Base-by-base conservation (phyloP, 2,329 filamentous ascomycete genomes). In the Neonectria hederae region DNA sequence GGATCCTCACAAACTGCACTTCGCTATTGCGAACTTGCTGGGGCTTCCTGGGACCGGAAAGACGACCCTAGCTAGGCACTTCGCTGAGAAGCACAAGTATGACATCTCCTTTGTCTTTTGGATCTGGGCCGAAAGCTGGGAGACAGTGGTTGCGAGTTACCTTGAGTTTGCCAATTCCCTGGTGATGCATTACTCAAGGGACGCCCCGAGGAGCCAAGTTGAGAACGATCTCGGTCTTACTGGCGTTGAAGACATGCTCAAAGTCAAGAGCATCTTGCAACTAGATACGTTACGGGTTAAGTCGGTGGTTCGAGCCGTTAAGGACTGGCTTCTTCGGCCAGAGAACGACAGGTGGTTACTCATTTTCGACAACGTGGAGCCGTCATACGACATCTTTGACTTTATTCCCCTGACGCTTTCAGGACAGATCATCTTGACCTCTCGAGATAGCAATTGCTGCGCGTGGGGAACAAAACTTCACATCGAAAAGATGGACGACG, bases 361-460 rank as follows among this genome's bases (percentile, higher is more conserved):
- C n/a, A 54, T 63, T 22, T 63, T 63, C 19, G 60, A 63, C 48
- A 63, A 63, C 14, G 60, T 63, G 40, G 60, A 63, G 19, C 54
- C 60, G 9, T 63, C 60, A 21, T 63, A 63, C 48, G 60, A 63
- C n/a, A 63, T 63, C 19, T 63, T 63, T 35, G 60, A 63, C 22
- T 63, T 63, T 58, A 63, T 63, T 40, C 60, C 60, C 7, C 19
- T 63, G 40, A 63, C 60, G 0, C 60, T 63, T n/a, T 63, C 60
- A 21, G 60, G 60, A n/a, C 54, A 63, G 26, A 58, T 63, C 24
- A 63, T 58, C 21, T 26, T 63, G 10, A 63, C 60, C 19, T 63
- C 60, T 9, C 45, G 60, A 14, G 60, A 63, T 11, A 63, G 54
- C 21, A 63, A 63, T 14, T 63, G 60, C 9, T 63, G 60, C 24